These are phyloP conservation scores for Gautieria morchelliformis DNA, from an alignment of 768 basidiomycete species.

Conservation along the genomic window DNA sequence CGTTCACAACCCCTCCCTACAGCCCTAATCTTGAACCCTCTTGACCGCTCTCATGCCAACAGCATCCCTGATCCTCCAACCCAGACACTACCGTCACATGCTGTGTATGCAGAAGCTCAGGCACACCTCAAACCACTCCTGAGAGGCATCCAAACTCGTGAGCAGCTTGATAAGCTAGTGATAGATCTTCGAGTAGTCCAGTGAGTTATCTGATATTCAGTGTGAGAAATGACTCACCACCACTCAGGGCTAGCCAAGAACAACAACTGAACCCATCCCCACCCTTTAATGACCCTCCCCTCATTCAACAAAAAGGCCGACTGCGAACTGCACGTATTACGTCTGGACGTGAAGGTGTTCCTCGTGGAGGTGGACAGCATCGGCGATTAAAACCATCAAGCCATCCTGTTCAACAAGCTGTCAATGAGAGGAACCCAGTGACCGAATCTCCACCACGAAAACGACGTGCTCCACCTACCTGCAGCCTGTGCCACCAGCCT, in stretches of 20 bases:
- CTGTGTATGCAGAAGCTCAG: background rate
- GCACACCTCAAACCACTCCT: background rate
- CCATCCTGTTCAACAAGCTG: background rate
- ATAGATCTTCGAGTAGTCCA: background rate
- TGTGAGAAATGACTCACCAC: background rate
- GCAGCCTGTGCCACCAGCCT: background rate
- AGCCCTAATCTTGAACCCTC: conserved; percentile 2
- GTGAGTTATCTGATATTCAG: background rate
- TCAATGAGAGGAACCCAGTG: background rate
- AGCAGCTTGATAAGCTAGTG: background rate
- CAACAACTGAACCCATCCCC: background rate
- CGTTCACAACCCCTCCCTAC: background rate
- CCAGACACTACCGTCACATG: too few relatives aligned
- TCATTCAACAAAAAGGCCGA: background rate
- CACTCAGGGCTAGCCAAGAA: background rate
- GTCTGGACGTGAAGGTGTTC: background rate
- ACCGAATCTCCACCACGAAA: background rate
- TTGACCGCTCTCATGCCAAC: background rate
- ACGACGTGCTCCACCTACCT: background rate
- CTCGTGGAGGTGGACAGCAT: background rate
- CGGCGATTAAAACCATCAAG: background rate
- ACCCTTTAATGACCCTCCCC: background rate
- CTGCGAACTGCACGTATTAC: background rate
- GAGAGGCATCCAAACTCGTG: background rate
- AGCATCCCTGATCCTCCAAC: background rate